These are phyloP conservation scores for Colletotrichum higginsianum DNA, from an alignment of 2,329 filamentous ascomycete genomes.

Conservation along the genomic window DNA sequence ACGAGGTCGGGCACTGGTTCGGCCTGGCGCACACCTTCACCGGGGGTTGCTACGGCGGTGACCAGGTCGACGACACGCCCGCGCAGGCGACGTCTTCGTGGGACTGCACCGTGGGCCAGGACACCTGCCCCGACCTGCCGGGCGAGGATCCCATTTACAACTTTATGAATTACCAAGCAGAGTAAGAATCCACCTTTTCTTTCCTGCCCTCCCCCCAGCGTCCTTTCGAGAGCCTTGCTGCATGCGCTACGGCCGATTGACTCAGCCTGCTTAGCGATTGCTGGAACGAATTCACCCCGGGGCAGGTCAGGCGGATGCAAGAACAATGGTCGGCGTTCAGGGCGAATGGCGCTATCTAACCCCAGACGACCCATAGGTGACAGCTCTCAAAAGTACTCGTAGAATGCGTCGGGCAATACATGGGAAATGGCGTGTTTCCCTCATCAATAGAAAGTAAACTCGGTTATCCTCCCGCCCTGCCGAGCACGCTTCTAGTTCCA, in stretches of 20 bases:
- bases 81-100: constrained; percentile 40
- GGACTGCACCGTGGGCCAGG: constrained; percentile 23
- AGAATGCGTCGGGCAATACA: no score
- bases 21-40: constrained; percentile 60
- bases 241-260: no score
- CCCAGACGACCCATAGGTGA: background rate
- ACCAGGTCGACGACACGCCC: constrained; percentile 45
- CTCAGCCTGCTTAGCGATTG: constrained; percentile 11
- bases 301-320: constrained; percentile 36
- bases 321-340: constrained; percentile 16
- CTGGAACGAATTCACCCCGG: constrained; percentile 34
- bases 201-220: no score
- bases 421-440: background rate
- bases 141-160: constrained; percentile 40
- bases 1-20: constrained; percentile 61
- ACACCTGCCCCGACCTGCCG: constrained; percentile 29
- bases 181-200: background rate
- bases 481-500: background rate
- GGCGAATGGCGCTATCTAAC: background rate
- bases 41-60: constrained; percentile 45
- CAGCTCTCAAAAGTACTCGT: no score
- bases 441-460: background rate
- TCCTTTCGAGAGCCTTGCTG: background rate
- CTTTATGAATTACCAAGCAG: constrained; percentile 39
- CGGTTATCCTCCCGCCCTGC: background rate